Evolutionary conservation across 2,329 filamentous ascomycete genomes (phyloP).

Genomic region (Claviceps fusiformis): DNA sequence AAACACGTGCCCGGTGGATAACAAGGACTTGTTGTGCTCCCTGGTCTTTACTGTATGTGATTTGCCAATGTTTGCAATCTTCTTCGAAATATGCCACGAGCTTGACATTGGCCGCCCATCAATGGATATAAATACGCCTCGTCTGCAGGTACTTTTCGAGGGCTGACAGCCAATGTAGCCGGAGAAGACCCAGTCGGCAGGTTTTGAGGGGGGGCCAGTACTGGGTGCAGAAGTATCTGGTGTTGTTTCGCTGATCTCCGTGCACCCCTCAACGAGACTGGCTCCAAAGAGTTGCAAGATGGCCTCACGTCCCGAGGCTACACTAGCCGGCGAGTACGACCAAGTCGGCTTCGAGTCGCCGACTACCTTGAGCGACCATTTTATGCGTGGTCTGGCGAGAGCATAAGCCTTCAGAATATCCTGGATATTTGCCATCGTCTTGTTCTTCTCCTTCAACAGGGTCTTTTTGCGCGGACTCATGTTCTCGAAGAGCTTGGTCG

Average conservation of each 20-base stretch:
- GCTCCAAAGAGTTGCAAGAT: slow-evolving; percentile 49
- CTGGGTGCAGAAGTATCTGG: background rate
- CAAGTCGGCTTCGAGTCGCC: slow-evolving; percentile 40
- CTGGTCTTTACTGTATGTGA: slow-evolving; percentile 16
- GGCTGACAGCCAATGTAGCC: slow-evolving; percentile 39
- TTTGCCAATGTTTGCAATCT: slow-evolving; percentile 40
- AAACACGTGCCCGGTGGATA: slow-evolving; percentile 38
- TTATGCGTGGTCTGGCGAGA: slow-evolving; percentile 49
- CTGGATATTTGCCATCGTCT: slow-evolving; percentile 43
- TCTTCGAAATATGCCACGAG: slow-evolving; percentile 33
- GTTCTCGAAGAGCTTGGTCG: slow-evolving; percentile 42
- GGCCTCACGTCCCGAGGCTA: slow-evolving; percentile 39
- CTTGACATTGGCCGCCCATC: slow-evolving; percentile 52
- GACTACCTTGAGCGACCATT: slow-evolving; percentile 45
- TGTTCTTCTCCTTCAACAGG: slow-evolving; percentile 42
- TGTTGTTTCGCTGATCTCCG: slow-evolving; percentile 18
- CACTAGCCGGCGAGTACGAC: slow-evolving; percentile 45
- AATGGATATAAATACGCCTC: slow-evolving; percentile 46
- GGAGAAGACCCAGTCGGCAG: slow-evolving; percentile 26
- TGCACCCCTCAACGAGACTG: slow-evolving; percentile 40
- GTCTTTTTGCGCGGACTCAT: slow-evolving; percentile 51
- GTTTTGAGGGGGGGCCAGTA: background rate
- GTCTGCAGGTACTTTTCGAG: slow-evolving; percentile 11
- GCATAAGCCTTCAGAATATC: slow-evolving; percentile 50
- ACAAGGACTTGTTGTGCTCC: background rate